phyloP scores from a whole-genome alignment of 495 filamentous ascomycete species.

The Usnea hakonensis region DNA sequence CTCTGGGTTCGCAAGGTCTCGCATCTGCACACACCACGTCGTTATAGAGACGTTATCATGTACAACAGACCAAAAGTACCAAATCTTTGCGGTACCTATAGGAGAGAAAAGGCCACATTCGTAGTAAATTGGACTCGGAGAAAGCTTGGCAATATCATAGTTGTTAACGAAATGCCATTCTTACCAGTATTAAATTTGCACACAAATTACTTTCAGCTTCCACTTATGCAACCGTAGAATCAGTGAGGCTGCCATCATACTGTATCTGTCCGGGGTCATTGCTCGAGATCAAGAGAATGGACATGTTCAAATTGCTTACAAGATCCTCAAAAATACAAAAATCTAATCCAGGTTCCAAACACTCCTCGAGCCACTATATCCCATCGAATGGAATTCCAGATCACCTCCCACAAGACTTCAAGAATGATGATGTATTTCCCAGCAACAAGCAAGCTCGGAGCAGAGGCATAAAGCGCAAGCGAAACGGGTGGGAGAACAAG shows the following conservation, averaged over 20 bases:
- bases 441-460: not conserved
- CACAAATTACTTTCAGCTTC: not conserved
- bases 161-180: not conserved
- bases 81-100: not conserved
- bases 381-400: conserved; percentile 43
- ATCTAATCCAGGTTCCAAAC: conserved; percentile 21
- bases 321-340: conserved; percentile 47
- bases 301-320: conserved; percentile 48
- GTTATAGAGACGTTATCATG: conserved; percentile 18
- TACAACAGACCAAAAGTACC: conserved; percentile 22
- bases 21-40: conserved; percentile 20
- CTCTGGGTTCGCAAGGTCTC: not conserved
- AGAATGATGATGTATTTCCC: not conserved
- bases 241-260: not conserved
- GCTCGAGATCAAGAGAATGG: conserved; percentile 31
- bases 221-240: not conserved
- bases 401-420: not conserved
- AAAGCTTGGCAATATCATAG: conserved; percentile 10
- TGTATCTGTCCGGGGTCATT: not conserved
- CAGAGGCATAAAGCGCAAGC: conserved; percentile 26
- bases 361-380: conserved; percentile 27
- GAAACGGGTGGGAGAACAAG: not conserved
- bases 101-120: not conserved
- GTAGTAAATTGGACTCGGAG: not conserved
- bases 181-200: not conserved